Base-by-base conservation (phyloP, 139 green algal genomes). In the Parachlorella kessleri region DNA sequence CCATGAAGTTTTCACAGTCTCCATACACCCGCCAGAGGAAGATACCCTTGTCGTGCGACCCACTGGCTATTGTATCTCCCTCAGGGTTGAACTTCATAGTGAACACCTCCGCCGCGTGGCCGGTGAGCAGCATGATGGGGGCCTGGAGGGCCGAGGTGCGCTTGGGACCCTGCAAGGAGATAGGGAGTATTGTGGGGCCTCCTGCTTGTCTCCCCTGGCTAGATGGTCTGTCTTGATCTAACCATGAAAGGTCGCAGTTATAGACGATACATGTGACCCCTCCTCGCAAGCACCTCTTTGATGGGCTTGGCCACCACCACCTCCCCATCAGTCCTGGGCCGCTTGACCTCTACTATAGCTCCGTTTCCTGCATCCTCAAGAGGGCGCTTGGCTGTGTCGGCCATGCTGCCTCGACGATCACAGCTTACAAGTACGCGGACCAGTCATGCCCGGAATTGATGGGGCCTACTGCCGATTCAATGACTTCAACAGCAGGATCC, bases 1-100 rank as follows among this genome's bases (percentile, higher is more conserved):
- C 83, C 86, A 93, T 91, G 82, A 90, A 99, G 83, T 99, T 99
- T 28, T 96, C 86, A 82, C 94, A 98, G 14, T 96, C 95, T 41
- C 91, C 92, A 81, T 93, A 92, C 1, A 87, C 89, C 9, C 83
- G 83, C 96, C 96, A 99, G 36, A 99, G 84, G 75, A 97, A 92
- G 2, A 98, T 80, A 33, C 81, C 78, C 59, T 95, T 97, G 89
- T 99, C 96, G 39, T 94, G 88, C 0, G 85, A 93, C 0, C 83
- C 92, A 10, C 89, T 95, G 0, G 96, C 96, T 18, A 99, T 38
- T 1, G 83, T 75, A 10, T 88, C 75, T 6, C 96, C 96, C 55
- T 94, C 89, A 8, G 94, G 93, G 70, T 77, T 95, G 84, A 98
- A 99, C 21, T 90, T 89, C 76, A 95, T 70, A 10, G 73, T 83